Evolutionary conservation across 129 eudicot species (phyloP).

Genomic region (Scalesia atractyloides): DNA sequence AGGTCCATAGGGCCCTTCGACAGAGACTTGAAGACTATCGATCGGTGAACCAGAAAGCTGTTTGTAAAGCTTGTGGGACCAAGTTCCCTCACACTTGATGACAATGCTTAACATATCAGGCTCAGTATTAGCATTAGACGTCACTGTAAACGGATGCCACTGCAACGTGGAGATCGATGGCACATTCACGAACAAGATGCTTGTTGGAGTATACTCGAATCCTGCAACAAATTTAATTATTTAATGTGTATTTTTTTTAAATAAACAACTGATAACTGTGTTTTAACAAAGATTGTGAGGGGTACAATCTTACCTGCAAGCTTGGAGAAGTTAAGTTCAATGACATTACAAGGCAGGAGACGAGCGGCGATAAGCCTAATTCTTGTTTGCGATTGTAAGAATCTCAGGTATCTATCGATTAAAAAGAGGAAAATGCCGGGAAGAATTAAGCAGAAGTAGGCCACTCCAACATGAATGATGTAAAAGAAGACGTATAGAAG

Average conservation of each 20-base stretch:
- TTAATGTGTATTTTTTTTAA: too few species aligned
- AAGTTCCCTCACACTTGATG: constrained; percentile 59
- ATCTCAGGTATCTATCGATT: constrained; percentile 65
- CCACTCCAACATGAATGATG: constrained; percentile 64
- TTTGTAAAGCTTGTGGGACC: constrained; percentile 58
- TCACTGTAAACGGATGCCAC: constrained; percentile 76
- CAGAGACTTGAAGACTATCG: constrained; percentile 53
- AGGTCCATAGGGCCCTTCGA: constrained; percentile 84
- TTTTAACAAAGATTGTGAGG: background rate
- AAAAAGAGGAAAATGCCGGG: constrained; percentile 76
- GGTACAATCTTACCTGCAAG: constrained; percentile 32
- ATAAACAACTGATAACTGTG: too few species aligned
- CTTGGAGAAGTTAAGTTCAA: constrained; percentile 70
- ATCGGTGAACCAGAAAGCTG: constrained; percentile 42
- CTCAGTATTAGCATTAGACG: constrained; percentile 55
- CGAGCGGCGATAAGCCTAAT: constrained; percentile 51
- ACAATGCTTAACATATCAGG: constrained; percentile 55
- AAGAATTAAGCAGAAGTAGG: constrained; percentile 59
- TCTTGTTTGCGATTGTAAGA: constrained; percentile 56
- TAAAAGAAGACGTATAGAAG: constrained; percentile 53
- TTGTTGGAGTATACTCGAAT: constrained; percentile 52
- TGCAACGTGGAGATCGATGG: constrained; percentile 64
- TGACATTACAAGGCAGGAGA: constrained; percentile 46
- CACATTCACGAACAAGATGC: constrained; percentile 62
- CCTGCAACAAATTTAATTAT: constrained; percentile 24